Evolutionary conservation across 2,329 filamentous ascomycete species (phyloP).

Genomic region (Penicillium nordicum): DNA sequence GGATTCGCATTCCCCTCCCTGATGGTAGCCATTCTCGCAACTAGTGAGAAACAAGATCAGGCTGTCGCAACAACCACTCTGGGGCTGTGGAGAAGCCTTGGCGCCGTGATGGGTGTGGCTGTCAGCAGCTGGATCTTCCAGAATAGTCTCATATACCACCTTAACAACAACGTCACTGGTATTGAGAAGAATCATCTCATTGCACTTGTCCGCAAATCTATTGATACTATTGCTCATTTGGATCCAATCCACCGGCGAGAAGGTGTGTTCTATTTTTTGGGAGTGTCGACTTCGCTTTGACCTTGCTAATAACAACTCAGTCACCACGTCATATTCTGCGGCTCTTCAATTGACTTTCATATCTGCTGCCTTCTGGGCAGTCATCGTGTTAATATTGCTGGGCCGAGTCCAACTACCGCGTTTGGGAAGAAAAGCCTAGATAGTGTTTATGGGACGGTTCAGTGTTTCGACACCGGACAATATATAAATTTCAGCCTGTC

Average conservation of each 20-base stretch:
- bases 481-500: no score
- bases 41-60: conserved; percentile 59
- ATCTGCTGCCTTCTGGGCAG: conserved; percentile 36
- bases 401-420: conserved; percentile 34
- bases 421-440: conserved; percentile 25
- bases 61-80: conserved; percentile 68
- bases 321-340: conserved; percentile 36
- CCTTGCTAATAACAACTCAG: conserved; percentile 25
- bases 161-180: conserved; percentile 58
- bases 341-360: conserved; percentile 39
- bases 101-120: conserved; percentile 70
- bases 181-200: conserved; percentile 55
- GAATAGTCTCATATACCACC: conserved; percentile 61
- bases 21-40: conserved; percentile 61
- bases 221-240: conserved; percentile 47
- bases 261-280: conserved; percentile 33
- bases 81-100: conserved; percentile 67
- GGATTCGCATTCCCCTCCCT: conserved; percentile 64
- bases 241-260: conserved; percentile 46
- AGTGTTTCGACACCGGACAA: background rate
- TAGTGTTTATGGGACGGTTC: background rate
- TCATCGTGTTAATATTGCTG: conserved; percentile 34
- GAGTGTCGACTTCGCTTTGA: background rate
- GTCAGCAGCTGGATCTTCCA: conserved; percentile 69
- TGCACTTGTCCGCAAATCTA: conserved; percentile 49